Evolutionary conservation across 495 filamentous ascomycete species (phyloP), one percentile per base, ranked within the genome.

Genomic region (Eremomyces bilateralis): DNA sequence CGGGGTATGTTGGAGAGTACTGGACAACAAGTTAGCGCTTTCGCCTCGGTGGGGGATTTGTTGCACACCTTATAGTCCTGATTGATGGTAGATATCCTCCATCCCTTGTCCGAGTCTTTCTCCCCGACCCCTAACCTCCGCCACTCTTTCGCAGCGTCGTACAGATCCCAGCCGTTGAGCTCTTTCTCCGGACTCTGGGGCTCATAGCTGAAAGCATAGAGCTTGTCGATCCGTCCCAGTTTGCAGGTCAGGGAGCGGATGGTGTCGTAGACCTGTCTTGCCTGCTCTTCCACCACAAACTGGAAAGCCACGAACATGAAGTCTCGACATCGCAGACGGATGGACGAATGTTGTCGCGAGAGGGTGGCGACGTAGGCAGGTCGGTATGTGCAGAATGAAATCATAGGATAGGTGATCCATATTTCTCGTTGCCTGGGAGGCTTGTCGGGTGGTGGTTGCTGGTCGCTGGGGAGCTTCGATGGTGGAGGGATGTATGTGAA

Each of bases 1-100:
- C 72, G 22, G 88, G 88, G 52, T 99, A 99, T n/a, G 90, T 99
- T 10, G 80, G 73, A 20, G 83, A 92, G 49, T 93, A 95, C 72
- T 79, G 38, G 21, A 47, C 21, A 28, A 12, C 29, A 64, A 48
- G 34, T 24, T 13, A 35, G 34, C 24, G 32, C 27, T 13, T 12
- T 5, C 22, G 35, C 18, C 32, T n/a, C n/a, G n/a, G n/a, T n/a
- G n/a, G n/a, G 27, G 15, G 12, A 8, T 4, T n/a, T 6, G 15
- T 17, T 15, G 31, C 51, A 34, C 58, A 78, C 73, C 48, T 56
- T 55, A 50, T 91, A 92, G 52, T 88, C 77, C 21, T 61, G 56
- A 54, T 99, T 99, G 49, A 99, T 83, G 20, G 67, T 66, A 19
- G 84, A 83, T 47, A 99, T 72, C 42, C 88, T 71, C 88, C 88